Evolutionary conservation across 1,284 basidiomycete species (phyloP), one percentile per base, ranked within the genome.

Genomic region (Pseudozyma thailandica): DNA sequence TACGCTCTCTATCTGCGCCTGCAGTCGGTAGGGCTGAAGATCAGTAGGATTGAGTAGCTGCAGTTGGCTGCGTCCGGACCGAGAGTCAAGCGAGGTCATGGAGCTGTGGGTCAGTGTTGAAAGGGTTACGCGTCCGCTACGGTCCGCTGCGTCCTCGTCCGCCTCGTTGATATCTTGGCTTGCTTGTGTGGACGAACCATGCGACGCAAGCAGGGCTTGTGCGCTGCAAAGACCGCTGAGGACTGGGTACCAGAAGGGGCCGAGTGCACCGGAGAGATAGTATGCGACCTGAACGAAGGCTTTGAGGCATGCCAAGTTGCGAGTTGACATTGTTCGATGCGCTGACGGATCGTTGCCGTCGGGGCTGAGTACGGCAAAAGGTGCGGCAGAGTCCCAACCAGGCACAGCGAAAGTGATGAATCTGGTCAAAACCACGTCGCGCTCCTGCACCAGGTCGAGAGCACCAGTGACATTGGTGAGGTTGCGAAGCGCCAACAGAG

Each of bases 381-480:
- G 58, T n/a, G 50, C 41, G 23, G 61, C 43, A 13, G 50, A 26
- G 25, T 71, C 50, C 60, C 60, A 71, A 6, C 71, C 69, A 43
- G 47, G 66, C 15, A 97, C 91, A 0, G 94, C 91, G 64, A 92
- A 91, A 68, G 92, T 92, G 18, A 92, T 89, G 12, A 98, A 87
- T 41, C 89, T 91, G 20, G 89, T 91, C 76, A 98, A 88, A 83
- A 98, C 92, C 0, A 93, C 92, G 72, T 98, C 93, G n/a, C 95
- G 88, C 0, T 94, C 92, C 0, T 92, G 94, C 0, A 86, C 84
- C 5, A 98, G 86, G 2, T 88, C 89, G 12, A 97, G 88, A 82
- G 92, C 91, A n/a, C 95, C 95, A 27, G 92, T 90, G 1, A 92
- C 92, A 56, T 92, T 91, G 4, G 91, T 91, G 82, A 96, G 88